phyloP scores from a whole-genome alignment of 2,329 filamentous ascomycete genomes.

The Colletotrichum sp. region DNA sequence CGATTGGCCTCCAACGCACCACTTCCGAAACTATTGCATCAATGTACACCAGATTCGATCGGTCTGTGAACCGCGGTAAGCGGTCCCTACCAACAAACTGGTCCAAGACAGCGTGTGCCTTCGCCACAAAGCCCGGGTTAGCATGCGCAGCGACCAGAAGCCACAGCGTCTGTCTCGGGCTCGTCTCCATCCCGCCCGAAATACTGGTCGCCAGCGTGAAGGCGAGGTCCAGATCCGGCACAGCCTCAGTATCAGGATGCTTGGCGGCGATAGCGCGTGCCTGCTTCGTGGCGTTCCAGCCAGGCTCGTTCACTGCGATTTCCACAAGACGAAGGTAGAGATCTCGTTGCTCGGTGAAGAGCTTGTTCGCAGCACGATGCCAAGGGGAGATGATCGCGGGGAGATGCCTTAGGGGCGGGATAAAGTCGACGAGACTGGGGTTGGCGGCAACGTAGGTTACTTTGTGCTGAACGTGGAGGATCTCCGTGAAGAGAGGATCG shows the following conservation, averaged over 20 bases:
- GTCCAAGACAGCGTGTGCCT: conserved; percentile 46
- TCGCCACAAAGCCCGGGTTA: conserved; percentile 13
- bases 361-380: conserved; percentile 34
- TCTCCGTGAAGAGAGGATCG: conserved; percentile 29
- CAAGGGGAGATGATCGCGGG: conserved; percentile 39
- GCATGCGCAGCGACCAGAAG: conserved; percentile 38
- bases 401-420: conserved; percentile 46
- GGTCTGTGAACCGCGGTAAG: conserved; percentile 43
- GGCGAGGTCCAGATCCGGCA: conserved; percentile 34
- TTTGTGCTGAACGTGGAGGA: conserved; percentile 28
- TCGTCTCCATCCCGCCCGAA: conserved; percentile 37
- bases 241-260: conserved; percentile 25
- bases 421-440: conserved; percentile 42
- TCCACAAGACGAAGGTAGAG: conserved; percentile 31
- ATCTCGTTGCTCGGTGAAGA: conserved; percentile 32
- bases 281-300: conserved; percentile 37
- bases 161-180: conserved; percentile 32
- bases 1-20: conserved; percentile 49
- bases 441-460: conserved; percentile 28
- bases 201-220: conserved; percentile 35
- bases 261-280: conserved; percentile 32
- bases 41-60: conserved; percentile 44
- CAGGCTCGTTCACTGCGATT: conserved; percentile 21
- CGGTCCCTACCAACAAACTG: conserved; percentile 42
- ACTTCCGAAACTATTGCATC: conserved; percentile 46